Conservation (phyloP, 805 yeast genomes). For the Hanseniaspora vineae region DNA sequence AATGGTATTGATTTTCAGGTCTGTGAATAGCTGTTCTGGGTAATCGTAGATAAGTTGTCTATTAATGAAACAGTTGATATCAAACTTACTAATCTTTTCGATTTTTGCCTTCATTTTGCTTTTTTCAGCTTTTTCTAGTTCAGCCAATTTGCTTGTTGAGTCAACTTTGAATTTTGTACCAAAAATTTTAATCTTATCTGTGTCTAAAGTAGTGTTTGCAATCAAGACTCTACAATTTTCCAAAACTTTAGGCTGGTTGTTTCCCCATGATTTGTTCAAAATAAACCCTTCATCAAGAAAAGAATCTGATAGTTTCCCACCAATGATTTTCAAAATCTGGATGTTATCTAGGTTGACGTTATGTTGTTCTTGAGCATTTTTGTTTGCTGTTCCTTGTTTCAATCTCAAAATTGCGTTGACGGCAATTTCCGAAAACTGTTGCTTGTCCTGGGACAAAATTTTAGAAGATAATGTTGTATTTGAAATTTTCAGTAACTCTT, state of each 20-base stretch:
- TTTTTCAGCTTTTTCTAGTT: conserved; percentile 86
- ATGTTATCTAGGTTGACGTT: conserved; percentile 63
- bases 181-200: conserved; percentile 93
- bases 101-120: conserved; percentile 85
- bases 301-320: conserved; percentile 85
- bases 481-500: conserved; percentile 77
- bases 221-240: conserved; percentile 77
- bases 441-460: conserved; percentile 89
- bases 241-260: conserved; percentile 78
- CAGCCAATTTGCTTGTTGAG: conserved; percentile 86
- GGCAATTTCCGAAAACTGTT: conserved; percentile 75
- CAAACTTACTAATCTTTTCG: conserved; percentile 76
- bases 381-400: conserved; percentile 53
- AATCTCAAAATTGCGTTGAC: conserved; percentile 88
- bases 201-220: conserved; percentile 93
- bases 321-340: conserved; percentile 84
- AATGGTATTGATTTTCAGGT: conserved; percentile 74
- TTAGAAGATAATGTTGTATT: conserved; percentile 89
- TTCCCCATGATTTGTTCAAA: conserved; percentile 83
- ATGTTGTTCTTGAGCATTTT: not conserved
- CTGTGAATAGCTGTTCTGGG: conserved; percentile 92
- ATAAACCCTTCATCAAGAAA: conserved; percentile 94
- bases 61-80: conserved; percentile 82
- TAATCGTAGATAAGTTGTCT: conserved; percentile 95
- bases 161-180: conserved; percentile 98